A percentile compares a stretch with the other conserved stretches of the same genome.
phyloP scores from a whole-genome alignment of 805 yeast genomes.

The Candida tammaniensis region DNA sequence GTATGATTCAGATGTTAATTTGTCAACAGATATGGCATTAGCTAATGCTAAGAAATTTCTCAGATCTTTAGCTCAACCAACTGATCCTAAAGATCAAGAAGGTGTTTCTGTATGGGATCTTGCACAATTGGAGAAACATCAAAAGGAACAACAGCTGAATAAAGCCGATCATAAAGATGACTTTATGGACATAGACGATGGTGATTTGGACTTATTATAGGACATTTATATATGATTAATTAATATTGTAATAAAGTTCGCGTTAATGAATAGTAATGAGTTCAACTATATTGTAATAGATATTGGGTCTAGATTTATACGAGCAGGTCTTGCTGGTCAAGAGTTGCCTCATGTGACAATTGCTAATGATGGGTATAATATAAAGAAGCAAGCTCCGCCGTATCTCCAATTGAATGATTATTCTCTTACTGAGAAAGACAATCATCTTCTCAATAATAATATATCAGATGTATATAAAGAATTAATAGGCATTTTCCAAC shows the following conservation, averaged over 20 bases:
- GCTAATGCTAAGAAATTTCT: conserved; percentile 91
- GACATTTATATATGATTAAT: neutral
- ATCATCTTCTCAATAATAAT: neutral
- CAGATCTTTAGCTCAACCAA: conserved; percentile 91
- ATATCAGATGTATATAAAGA: neutral
- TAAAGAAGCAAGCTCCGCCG: conserved; percentile 15
- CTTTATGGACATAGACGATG: conserved; percentile 47
- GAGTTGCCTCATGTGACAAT: conserved; percentile 15
- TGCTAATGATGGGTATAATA: conserved; percentile 2
- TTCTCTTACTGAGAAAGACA: conserved; percentile 17
- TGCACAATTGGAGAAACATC: conserved; percentile 61
- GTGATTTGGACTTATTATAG: conserved; percentile 35
- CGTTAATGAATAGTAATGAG: conserved; percentile 1
- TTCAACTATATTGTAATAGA: conserved; percentile 16
- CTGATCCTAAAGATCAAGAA: conserved; percentile 84
- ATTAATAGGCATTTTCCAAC: conserved; percentile 7
- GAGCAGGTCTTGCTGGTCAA: conserved; percentile 27
- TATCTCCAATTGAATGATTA: conserved; percentile 19
- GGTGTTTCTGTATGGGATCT: conserved; percentile 92
- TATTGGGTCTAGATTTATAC: conserved; percentile 14
- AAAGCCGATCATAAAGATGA: conserved; percentile 29
- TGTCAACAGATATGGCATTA: conserved; percentile 96
- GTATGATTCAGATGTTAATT: conserved; percentile 83
- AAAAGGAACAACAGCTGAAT: conserved; percentile 33
- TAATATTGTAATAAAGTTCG: neutral